Evolutionary conservation across 306 rosid species (phyloP), one percentile per base, ranked within the genome.

Genomic region (Myrica gale): DNA sequence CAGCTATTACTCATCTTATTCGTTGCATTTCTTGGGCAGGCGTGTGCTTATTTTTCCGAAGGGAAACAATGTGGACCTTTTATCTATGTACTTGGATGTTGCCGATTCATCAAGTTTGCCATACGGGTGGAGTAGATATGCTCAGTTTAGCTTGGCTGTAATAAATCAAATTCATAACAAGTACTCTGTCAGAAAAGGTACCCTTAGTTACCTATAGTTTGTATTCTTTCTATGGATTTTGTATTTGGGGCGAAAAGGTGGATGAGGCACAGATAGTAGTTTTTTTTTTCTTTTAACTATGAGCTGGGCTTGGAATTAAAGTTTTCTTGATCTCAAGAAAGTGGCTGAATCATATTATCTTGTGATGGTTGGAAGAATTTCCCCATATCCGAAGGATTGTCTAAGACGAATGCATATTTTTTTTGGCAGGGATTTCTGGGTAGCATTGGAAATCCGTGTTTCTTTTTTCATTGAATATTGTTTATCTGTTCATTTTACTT

Each of bases 1-100:
- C 56, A 21, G 32, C 51, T 4, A 32, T 72, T 62, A 51, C 10
- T 11, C 75, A 53, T 79, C 58, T 79, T 88, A 68, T 32, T 78
- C 44, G 3, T 74, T 77, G 58, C 43, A 51, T 67, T 80, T 46
- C 43, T 76, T 69, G 76, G 21, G 73, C 85, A 95, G 98, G 98
- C 94, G 96, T 6, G 86, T 95, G 72, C 93, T 89, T 77, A 89
- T 92, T 83, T 95, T 89, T 81, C 98, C 98, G 0, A 92, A 89
- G 81, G 96, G 96, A 73, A 89, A 89, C 96, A 92, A 91, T 87
- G 97, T 91, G 78, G 97, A 93, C 69, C 89, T 83, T 79, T 81
- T 93, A 83, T 93, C 98, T 44, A 87, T 88, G 91, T 93, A 91
- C 81, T 89, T 95, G 87, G 97, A 90, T 80, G 95, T 92, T 69